A percentile compares a stretch with the other conserved stretches of the same genome.
Conservation (phyloP, 192 early-diverging fungal genomes). For the Entophlyctis luteolus region DNA sequence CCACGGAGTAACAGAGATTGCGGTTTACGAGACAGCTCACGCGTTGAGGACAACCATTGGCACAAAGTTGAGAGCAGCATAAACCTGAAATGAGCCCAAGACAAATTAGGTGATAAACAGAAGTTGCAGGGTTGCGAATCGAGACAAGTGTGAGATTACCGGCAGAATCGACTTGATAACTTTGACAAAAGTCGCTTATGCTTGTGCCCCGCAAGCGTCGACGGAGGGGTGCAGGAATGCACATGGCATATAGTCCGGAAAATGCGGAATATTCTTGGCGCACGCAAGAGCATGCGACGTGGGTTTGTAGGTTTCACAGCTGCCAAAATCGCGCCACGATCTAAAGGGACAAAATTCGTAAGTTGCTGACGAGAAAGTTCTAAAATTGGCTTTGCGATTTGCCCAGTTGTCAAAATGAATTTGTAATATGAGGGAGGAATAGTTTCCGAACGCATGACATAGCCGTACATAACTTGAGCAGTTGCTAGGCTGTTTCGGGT, state of each 20-base stretch:
- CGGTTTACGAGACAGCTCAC: constrained; percentile 58
- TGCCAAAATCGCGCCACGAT: not conserved
- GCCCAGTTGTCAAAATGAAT: constrained; percentile 22
- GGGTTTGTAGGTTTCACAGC: constrained; percentile 2
- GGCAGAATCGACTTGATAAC: constrained; percentile 25
- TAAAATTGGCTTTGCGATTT: not conserved
- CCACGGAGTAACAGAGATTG: constrained; percentile 45
- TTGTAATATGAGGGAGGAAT: constrained; percentile 43
- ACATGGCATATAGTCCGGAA: constrained; percentile 11
- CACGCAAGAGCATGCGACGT: not conserved
- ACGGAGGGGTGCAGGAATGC: constrained; percentile 22
- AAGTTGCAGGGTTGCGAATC: too few species aligned
- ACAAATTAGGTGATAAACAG: too few species aligned
- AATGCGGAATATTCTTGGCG: not conserved
- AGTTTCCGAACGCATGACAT: constrained; percentile 40
- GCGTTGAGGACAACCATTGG: constrained; percentile 61
- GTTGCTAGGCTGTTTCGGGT: constrained; percentile 24
- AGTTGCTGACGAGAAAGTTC: constrained; percentile 2
- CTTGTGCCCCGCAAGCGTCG: constrained; percentile 50
- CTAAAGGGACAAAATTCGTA: not conserved
- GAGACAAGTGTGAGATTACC: too few species aligned
- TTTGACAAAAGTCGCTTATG: constrained; percentile 23
- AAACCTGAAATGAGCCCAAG: too few species aligned
- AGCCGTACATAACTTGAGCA: constrained; percentile 47
- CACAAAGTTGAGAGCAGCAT: constrained; percentile 70